Conservation (phyloP, 768 basidiomycete genomes). For the Kwoniella bestiolae region DNA sequence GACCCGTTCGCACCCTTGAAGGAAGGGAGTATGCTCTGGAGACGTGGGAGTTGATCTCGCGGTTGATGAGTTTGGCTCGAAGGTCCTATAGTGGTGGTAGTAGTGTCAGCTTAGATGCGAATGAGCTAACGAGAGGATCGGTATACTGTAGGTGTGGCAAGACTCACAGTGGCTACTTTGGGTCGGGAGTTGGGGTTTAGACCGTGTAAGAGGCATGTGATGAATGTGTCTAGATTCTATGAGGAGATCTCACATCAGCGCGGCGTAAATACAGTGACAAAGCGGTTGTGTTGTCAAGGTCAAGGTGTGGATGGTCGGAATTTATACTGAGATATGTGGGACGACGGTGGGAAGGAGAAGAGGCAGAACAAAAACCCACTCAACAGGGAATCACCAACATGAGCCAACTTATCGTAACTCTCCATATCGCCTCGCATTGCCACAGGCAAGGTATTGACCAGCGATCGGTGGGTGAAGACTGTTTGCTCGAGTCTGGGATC, state of each 20-base stretch:
- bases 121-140: background rate
- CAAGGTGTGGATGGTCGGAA: too few species aligned
- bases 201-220: slow-evolving; percentile 16
- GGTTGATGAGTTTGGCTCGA: slow-evolving; percentile 8
- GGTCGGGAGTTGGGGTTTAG: background rate
- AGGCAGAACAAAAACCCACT: slow-evolving; percentile 9
- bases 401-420: slow-evolving; percentile 41
- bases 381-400: slow-evolving; percentile 39
- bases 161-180: slow-evolving; percentile 9
- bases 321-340: too few species aligned
- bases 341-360: too few species aligned
- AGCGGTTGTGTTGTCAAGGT: too few species aligned
- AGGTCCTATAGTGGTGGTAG: slow-evolving; percentile 10
- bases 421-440: background rate
- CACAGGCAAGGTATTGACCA: background rate
- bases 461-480: slow-evolving; percentile 39
- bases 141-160: background rate
- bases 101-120: background rate
- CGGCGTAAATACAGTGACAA: background rate
- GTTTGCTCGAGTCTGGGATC: slow-evolving; percentile 16
- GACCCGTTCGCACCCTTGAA: slow-evolving; percentile 3
- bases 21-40: slow-evolving; percentile 9
- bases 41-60: slow-evolving; percentile 12
- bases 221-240: slow-evolving; percentile 11
- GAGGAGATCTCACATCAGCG: too few species aligned